Evolutionary conservation across 2,329 filamentous ascomycete genomes (phyloP), one percentile per base, ranked within the genome.

Genomic region (Trichoderma afroharzianum): DNA sequence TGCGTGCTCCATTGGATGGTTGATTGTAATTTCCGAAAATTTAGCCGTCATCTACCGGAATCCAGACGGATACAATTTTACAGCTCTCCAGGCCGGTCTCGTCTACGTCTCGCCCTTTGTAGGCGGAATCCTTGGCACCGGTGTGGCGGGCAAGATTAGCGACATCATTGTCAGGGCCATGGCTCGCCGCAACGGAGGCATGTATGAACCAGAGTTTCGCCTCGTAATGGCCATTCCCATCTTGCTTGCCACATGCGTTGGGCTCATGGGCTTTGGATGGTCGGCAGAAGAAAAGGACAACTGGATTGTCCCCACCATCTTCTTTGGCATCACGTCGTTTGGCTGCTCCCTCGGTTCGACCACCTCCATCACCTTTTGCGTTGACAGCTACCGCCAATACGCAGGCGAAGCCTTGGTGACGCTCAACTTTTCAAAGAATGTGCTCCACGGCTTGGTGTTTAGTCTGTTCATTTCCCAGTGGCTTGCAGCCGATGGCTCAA

Each of bases 251-350:
- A 98, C 95, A 0, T 89, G 91, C 1, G 89, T 95, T 36, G 96
- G 96, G 0, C 87, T 98, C 18, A 97, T 98, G 90, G 95, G 94
- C 2, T 98, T 96, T 77, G 95, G 95, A n/a, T 98, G 95, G 96
- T 94, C 92, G 11, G 93, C 92, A 0, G 81, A 93, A 73, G 87
- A 91, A 71, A 85, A 85, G 28, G 90, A 98, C 77, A 85, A 87
- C 26, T 98, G 93, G 93, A 97, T 97, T 67, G 93, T 97, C 0
- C 96, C 96, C 0, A 98, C 95, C 0, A 80, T 97, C 4, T 98
- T 98, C 83, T 98, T 98, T 75, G 95, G 95, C 7, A 81, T 98
- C 62, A 90, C 97, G 36, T 96, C 93, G 0, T 98, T 98, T 78
- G 96, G 95, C 1, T 98, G 95, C 82, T 93, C 92, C 3, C 85